Evolutionary conservation across 1,139 yeast genomes (phyloP).

Genomic region (Entelexis paramagnoliae): DNA sequence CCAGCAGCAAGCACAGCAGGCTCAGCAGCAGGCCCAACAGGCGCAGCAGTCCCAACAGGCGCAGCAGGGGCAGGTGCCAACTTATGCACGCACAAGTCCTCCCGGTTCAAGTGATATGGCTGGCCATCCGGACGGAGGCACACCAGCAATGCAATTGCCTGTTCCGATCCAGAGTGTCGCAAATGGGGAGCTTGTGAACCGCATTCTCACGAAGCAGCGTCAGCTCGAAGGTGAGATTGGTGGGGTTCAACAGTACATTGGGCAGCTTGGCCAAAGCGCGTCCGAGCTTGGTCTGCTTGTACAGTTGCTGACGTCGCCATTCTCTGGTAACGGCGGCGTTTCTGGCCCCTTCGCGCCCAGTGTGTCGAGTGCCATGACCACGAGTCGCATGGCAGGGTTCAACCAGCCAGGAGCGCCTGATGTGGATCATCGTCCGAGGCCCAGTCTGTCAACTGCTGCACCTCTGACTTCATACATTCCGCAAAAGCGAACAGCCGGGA

Average conservation of each 20-base stretch:
- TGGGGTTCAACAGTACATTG: slow-evolving; percentile 17
- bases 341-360: not conserved
- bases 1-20: not conserved
- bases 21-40: not conserved
- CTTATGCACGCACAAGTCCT: not conserved
- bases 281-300: slow-evolving; percentile 20
- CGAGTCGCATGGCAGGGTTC: slow-evolving; percentile 3
- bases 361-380: slow-evolving; percentile 1
- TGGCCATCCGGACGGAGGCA: not conserved
- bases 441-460: slow-evolving; percentile 14
- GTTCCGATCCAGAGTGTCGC: slow-evolving; percentile 16
- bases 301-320: slow-evolving; percentile 14
- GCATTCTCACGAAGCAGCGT: slow-evolving; percentile 20
- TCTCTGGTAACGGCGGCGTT: not conserved
- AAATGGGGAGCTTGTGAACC: slow-evolving; percentile 13
- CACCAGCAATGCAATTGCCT: slow-evolving; percentile 6
- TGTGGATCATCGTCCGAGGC: not conserved
- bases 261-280: slow-evolving; percentile 16
- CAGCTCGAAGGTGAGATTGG: slow-evolving; percentile 18
- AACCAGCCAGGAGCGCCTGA: not conserved
- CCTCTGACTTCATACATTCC: slow-evolving; percentile 15
- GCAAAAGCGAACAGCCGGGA: not conserved
- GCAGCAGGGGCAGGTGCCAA: not conserved
- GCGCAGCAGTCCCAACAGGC: not conserved
- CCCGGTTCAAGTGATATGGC: not conserved